phyloP scores from a whole-genome alignment of 306 rosid genomes.

The Dalbergia oliveri region DNA sequence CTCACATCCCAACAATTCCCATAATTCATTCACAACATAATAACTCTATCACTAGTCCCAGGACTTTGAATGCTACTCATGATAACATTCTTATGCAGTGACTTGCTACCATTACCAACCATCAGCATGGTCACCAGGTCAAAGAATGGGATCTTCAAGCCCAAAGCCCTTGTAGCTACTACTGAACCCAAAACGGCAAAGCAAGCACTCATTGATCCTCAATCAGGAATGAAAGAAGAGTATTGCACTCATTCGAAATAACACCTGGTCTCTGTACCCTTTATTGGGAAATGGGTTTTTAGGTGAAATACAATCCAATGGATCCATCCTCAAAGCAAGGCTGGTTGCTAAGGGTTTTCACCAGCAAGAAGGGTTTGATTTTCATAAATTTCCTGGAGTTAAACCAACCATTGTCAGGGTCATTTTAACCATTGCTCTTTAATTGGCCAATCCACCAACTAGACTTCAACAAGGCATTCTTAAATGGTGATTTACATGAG shows the following conservation, averaged over 20 bases:
- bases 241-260: neutral
- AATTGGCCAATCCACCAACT: neutral
- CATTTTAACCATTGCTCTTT: neutral
- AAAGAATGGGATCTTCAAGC: neutral
- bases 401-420: neutral
- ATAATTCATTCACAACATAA: too few species aligned
- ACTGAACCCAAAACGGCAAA: neutral
- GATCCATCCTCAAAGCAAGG: neutral
- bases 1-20: too few species aligned
- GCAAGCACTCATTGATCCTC: accelerated
- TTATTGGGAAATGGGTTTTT: neutral
- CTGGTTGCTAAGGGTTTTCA: neutral
- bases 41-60: too few species aligned
- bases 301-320: neutral
- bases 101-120: neutral
- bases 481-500: neutral
- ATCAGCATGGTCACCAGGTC: neutral
- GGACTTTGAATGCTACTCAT: too few species aligned
- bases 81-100: too few species aligned
- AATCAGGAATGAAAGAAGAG: neutral
- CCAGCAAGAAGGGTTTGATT: neutral
- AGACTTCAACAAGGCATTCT: neutral
- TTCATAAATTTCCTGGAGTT: neutral
- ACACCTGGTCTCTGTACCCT: neutral
- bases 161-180: neutral